Percentiles rank a stretch among this genome's conserved stretches.
These are phyloP conservation scores for Lactarius vividus DNA, from an alignment of 768 basidiomycete species.

Conservation along the genomic window DNA sequence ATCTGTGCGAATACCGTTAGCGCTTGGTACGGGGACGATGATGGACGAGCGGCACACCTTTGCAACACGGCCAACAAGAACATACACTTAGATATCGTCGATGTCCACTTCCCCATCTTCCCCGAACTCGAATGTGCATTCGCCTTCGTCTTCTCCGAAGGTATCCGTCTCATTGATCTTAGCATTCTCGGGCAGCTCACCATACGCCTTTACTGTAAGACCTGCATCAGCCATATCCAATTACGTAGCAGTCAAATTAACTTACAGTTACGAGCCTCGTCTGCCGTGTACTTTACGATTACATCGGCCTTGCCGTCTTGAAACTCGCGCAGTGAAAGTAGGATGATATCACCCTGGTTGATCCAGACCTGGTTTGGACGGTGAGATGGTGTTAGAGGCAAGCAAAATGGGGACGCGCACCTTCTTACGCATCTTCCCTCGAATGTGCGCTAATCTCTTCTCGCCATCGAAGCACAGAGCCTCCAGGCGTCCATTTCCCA, in stretches of 20 bases:
- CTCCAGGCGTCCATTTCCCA: slow-evolving; percentile 96
- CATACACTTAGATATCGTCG: slow-evolving; percentile 69
- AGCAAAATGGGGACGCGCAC: slow-evolving; percentile 42
- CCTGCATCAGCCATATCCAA: slow-evolving; percentile 1
- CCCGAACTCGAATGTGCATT: slow-evolving; percentile 87
- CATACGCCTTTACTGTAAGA: slow-evolving; percentile 88
- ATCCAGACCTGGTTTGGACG: slow-evolving; percentile 82
- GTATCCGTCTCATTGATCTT: slow-evolving; percentile 97
- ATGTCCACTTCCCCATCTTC: slow-evolving; percentile 88
- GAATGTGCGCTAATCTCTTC: slow-evolving; percentile 95
- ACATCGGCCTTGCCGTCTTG: slow-evolving; percentile 99
- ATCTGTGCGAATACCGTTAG: slow-evolving; percentile 4
- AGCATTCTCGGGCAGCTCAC: slow-evolving; percentile 93
- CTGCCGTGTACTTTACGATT: slow-evolving; percentile 97
- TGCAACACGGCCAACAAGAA: slow-evolving; percentile 27
- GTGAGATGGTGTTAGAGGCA: not conserved
- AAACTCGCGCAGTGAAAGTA: slow-evolving; percentile 97
- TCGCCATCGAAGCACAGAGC: slow-evolving; percentile 98
- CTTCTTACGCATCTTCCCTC: slow-evolving; percentile 99
- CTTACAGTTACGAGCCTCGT: slow-evolving; percentile 82
- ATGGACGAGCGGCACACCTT: slow-evolving; percentile 10
- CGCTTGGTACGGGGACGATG: not conserved
- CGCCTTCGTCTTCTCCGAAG: slow-evolving; percentile 88
- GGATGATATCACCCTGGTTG: slow-evolving; percentile 95
- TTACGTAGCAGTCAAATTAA: slow-evolving; percentile 23